Evolutionary conservation across 106 monocot species (phyloP).

Genomic region (Dioscorea alata): DNA sequence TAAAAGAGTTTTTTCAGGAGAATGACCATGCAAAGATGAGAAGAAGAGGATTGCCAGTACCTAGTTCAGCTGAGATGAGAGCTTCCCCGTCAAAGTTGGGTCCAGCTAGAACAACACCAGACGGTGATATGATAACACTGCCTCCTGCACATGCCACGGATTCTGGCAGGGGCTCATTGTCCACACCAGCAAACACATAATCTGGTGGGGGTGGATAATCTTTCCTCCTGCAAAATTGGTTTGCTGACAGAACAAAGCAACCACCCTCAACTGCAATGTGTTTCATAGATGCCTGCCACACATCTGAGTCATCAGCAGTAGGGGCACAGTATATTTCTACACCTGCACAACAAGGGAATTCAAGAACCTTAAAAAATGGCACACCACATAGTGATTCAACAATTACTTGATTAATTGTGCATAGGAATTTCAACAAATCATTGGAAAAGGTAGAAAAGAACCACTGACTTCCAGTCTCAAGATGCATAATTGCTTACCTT

Average conservation of each 20-base stretch:
- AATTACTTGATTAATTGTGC: no score
- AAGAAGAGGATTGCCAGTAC: conserved; percentile 17
- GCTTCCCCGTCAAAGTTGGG: conserved; percentile 92
- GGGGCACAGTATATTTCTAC: conserved; percentile 92
- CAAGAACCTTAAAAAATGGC: no score
- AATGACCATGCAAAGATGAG: background rate
- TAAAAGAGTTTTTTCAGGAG: background rate
- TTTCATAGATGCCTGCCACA: conserved; percentile 95
- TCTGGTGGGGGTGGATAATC: conserved; percentile 92
- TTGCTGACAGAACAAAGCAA: conserved; percentile 75
- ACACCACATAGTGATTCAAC: no score
- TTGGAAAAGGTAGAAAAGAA: no score
- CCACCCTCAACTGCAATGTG: conserved; percentile 97
- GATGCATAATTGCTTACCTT: conserved; percentile 44
- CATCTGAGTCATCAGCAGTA: conserved; percentile 74
- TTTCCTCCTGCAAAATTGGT: conserved; percentile 90
- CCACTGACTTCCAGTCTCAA: no score
- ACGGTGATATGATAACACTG: conserved; percentile 90
- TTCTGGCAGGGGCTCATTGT: conserved; percentile 67
- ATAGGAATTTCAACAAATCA: no score
- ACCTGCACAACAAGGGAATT: conserved; percentile 25
- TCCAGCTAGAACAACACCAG: conserved; percentile 72
- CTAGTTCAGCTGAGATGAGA: conserved; percentile 73
- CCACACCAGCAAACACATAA: conserved; percentile 56
- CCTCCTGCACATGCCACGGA: conserved; percentile 85